Evolutionary conservation across 2,329 filamentous ascomycete species (phyloP).

Genomic region (Alternaria novae-zelandiae): DNA sequence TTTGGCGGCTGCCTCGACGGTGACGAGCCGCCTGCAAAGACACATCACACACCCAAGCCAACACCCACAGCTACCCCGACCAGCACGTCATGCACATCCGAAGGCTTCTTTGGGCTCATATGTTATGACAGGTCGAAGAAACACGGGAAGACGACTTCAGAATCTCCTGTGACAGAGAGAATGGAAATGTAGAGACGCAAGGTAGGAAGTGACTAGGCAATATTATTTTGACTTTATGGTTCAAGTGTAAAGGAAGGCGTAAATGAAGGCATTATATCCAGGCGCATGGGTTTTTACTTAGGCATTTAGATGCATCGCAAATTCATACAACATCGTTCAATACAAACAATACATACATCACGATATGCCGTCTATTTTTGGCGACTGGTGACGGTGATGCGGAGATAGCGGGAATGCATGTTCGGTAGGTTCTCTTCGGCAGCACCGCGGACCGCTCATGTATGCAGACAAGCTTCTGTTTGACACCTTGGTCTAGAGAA

Average conservation of each 20-base stretch:
- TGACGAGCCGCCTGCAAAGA: constrained; percentile 49
- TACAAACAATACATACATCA: neutral
- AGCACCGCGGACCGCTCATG: neutral
- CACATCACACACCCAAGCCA: constrained; percentile 17
- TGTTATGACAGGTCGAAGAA: constrained; percentile 35
- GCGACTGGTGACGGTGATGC: neutral
- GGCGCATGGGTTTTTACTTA: neutral
- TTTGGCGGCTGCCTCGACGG: constrained; percentile 59
- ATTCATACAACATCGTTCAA: neutral
- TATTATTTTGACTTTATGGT: neutral
- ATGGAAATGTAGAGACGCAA: constrained; percentile 32
- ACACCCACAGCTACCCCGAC: constrained; percentile 22
- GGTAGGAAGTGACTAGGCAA: neutral
- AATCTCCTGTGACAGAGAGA: constrained; percentile 20
- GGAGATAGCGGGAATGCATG: constrained; percentile 1
- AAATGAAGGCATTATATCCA: constrained; percentile 17
- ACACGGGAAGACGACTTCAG: constrained; percentile 12
- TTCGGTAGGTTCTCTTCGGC: neutral
- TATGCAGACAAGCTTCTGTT: neutral
- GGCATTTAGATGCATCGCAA: neutral
- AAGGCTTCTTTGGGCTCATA: constrained; percentile 41
- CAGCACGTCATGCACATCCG: constrained; percentile 29
- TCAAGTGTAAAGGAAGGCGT: neutral
- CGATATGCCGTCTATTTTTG: neutral
- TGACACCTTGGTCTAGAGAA: neutral